Base-by-base conservation (phyloP, 352 stramenopile species). In the Elongisporangium senticosum region DNA sequence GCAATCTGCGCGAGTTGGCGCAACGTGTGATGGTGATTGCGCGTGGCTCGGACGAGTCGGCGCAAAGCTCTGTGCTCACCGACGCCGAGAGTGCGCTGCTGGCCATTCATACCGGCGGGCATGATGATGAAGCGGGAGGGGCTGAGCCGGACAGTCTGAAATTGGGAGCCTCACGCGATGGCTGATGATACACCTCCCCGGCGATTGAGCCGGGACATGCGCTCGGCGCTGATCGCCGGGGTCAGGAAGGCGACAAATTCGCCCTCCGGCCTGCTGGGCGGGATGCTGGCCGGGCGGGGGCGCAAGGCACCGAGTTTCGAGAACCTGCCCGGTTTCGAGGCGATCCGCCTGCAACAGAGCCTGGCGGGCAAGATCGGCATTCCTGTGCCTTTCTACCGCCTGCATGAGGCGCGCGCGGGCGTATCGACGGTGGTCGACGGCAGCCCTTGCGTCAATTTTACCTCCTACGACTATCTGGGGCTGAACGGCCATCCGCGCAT, bases 381-480 rank as follows among this genome's bases (percentile, higher is more conserved):
- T 52, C 48, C 48, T 52, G 48, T 52, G 48, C 48, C 48, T 52
- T 52, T 52, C 48, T 52, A 52, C 48, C 48, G 48, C 48, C 48
- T 52, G 48, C 48, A 52, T 52, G 48, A 52, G 48, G 48, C 48
- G 48, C 48, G 48, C 48, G 48, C 48, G 48, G 48, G 48, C 48
- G 48, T 52, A 52, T 52, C 48, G 48, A 52, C 48, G 48, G 48
- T 52, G 48, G 48, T 52, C 48, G 48, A 52, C 48, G 48, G 48
- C 48, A 52, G 48, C 48, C 48, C 48, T 52, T 52, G 48, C 48
- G 48, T 52, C 48, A 52, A 52, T 52, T 52, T 52, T 52, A 52
- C 48, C 48, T 52, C 48, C 48, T 52, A 52, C 48, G 48, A 52
- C 48, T 52, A 52, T 52, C 48, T 52, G 48, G 48, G 48, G 48